phyloP scores from a whole-genome alignment of 1,284 basidiomycete genomes.

The Hemileia vastatrix region DNA sequence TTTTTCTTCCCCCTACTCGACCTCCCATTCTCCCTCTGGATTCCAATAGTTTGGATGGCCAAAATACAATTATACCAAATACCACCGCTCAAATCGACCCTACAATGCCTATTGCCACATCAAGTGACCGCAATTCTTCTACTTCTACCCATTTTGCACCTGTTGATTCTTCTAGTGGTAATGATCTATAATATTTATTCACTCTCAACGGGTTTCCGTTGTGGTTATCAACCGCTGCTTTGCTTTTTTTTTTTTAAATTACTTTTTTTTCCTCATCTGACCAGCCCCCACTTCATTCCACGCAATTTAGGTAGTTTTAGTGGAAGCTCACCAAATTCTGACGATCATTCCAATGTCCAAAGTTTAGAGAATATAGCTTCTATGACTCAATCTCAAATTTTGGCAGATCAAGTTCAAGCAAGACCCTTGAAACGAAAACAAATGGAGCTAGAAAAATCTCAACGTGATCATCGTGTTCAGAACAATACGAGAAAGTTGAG shows the following conservation, averaged over 20 bases:
- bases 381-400: conserved; percentile 4
- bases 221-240: too few species aligned
- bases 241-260: too few species aligned
- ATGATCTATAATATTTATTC: not conserved
- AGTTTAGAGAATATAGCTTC: not conserved
- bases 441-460: conserved; percentile 6
- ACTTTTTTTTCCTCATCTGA: not conserved
- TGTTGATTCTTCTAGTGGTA: conserved; percentile 18
- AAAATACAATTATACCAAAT: conserved; percentile 49
- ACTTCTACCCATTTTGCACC: conserved; percentile 8
- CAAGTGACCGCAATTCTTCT: conserved; percentile 32
- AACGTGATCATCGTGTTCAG: too few species aligned
- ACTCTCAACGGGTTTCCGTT: not conserved
- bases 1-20: conserved; percentile 59
- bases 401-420: conserved; percentile 15
- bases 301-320: too few species aligned
- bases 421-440: conserved; percentile 20
- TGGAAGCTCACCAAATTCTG: not conserved
- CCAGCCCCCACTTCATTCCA: not conserved
- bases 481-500: too few species aligned
- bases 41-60: too few species aligned
- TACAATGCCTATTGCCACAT: conserved; percentile 41
- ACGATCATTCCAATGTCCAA: not conserved
- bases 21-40: too few species aligned
- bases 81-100: conserved; percentile 45